phyloP scores from a whole-genome alignment of 2,329 filamentous ascomycete species.

The Ustulina deusta region DNA sequence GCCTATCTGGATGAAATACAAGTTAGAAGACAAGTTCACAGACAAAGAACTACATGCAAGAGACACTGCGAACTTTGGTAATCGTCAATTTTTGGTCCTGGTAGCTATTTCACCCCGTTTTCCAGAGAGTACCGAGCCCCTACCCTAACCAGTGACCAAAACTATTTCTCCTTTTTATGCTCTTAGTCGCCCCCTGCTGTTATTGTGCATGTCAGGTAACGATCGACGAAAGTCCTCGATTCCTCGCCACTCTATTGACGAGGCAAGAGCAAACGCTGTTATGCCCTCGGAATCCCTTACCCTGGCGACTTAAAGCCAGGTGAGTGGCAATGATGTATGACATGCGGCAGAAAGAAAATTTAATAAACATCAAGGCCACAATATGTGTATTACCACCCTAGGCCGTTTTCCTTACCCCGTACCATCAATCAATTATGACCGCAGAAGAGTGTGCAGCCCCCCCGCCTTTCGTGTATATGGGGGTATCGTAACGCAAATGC shows the following conservation, averaged over 20 bases:
- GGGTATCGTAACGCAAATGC: conserved; percentile 37
- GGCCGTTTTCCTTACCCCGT: conserved; percentile 22
- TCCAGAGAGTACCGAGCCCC: background rate
- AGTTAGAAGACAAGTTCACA: no score
- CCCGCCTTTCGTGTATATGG: conserved; percentile 38
- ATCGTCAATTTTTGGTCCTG: conserved; percentile 11
- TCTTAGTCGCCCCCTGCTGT: conserved; percentile 6
- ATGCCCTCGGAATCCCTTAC: background rate
- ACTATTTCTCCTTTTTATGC: background rate
- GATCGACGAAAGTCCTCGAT: conserved; percentile 2
- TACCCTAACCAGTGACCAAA: conserved; percentile 9
- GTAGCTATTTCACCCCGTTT: conserved; percentile 3
- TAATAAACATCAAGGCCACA: conserved; percentile 24
- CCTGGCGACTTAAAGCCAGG: background rate
- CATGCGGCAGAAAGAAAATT: background rate
- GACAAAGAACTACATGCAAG: background rate
- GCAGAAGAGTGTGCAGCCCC: conserved; percentile 15
- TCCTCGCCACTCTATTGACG: conserved; percentile 22
- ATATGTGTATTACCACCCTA: conserved; percentile 41
- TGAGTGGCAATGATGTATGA: background rate
- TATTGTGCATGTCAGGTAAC: conserved; percentile 19
- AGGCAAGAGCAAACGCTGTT: conserved; percentile 5
- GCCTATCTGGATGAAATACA: no score
- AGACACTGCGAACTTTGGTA: background rate
- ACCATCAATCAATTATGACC: conserved; percentile 25